Evolutionary conservation across 129 eudicot genomes (phyloP).

Genomic region (Flaveria linearis): DNA sequence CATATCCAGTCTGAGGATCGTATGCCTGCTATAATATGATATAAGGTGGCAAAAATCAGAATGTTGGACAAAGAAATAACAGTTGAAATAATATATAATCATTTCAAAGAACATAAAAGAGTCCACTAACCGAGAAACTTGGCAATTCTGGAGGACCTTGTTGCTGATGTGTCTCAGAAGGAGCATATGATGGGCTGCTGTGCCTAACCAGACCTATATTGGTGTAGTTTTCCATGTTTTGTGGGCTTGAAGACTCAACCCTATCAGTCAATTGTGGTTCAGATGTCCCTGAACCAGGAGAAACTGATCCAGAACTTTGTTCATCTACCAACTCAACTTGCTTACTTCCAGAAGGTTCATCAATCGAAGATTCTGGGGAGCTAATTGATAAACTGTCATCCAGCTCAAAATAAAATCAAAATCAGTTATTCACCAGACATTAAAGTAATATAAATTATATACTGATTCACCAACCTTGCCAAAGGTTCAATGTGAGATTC

Average conservation of each 20-base stretch:
- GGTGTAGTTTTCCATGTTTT: constrained; percentile 53
- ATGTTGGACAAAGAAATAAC: constrained; percentile 10
- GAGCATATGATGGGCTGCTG: constrained; percentile 49
- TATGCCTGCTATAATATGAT: constrained; percentile 55
- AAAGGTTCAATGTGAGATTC: constrained; percentile 47
- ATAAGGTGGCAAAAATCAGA: constrained; percentile 15
- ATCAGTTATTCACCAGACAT: not conserved
- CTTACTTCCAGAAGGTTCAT: constrained; percentile 52
- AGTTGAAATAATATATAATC: too few relatives aligned
- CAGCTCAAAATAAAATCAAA: constrained; percentile 1
- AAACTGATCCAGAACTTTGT: constrained; percentile 58
- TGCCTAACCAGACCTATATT: constrained; percentile 62
- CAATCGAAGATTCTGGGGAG: constrained; percentile 53
- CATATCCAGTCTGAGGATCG: constrained; percentile 72
- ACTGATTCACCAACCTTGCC: constrained; percentile 53
- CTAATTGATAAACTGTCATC: constrained; percentile 54
- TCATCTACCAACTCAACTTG: constrained; percentile 56
- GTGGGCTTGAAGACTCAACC: constrained; percentile 55
- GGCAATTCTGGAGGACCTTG: constrained; percentile 65
- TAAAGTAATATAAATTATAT: not conserved
- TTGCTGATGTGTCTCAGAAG: constrained; percentile 61
- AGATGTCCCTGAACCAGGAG: constrained; percentile 59
- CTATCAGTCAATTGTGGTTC: constrained; percentile 51
- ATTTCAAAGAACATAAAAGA: not conserved
- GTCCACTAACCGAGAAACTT: constrained; percentile 70